Evolutionary conservation across 1,284 basidiomycete species (phyloP), one percentile per base, ranked within the genome.

Genomic region (Irpex sp.): DNA sequence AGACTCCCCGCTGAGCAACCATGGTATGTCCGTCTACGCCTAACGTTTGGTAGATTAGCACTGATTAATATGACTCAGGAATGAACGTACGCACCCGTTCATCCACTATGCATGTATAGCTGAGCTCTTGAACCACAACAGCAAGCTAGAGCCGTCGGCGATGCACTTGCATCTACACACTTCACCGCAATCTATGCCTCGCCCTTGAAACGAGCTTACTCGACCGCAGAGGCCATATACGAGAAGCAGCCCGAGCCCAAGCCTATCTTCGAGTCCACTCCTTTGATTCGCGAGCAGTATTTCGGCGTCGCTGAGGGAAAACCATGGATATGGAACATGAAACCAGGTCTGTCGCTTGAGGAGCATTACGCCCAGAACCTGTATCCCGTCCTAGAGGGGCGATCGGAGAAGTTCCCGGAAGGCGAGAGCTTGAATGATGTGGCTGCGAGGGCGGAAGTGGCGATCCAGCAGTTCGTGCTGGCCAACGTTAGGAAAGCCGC

Each of bases 101-200:
- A 19, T 55, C 49, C 12, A 23, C 54, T 1, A 19, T 19, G 5
- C 2, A 6, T n/a, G 21, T 36, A 53, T n/a, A 56, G 7, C 21
- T 19, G 21, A 6, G 12, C 45, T 56, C 36, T 57, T 57, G 53
- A 12, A 23, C 42, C 12, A 36, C 18, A 28, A 61, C 66, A 93
- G 90, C 94, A 96, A 90, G 93, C 94, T 2, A 84, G 82, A 67
- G 91, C 92, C 0, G 77, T 93, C 2, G 93, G 86, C 0, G 74
- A 79, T 56, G 83, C 84, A 21, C 82, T 94, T 37, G 75, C 83
- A n/a, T 68, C 76, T 35, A 83, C 77, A 12, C 79, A 70, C 8
- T 80, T 95, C 65, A 78, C 82, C 49, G 82, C 82, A n/a, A 90
- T 98, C 62, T 86, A 92, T 72, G 82, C 90, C 7, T 96, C 93